A percentile compares a stretch with the other conserved stretches of the same genome.
These are phyloP conservation scores for Pseudoscleropodium purum DNA, from an alignment of 225 moss, liverwort and hornwort species.

Conservation along the genomic window DNA sequence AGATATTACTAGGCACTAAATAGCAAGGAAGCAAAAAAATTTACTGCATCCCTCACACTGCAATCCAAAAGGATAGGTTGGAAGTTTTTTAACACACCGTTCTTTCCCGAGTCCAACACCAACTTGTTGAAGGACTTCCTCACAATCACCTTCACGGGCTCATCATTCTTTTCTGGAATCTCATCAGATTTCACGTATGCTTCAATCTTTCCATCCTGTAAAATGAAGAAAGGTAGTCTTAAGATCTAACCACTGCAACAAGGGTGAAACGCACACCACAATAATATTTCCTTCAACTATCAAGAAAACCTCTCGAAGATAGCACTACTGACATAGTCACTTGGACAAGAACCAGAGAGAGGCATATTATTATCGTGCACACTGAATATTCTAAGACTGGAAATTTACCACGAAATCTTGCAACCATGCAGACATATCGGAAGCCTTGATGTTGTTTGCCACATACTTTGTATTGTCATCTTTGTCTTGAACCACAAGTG, in stretches of 20 bases:
- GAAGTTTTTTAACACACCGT: constrained; percentile 31
- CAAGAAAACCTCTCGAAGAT: neutral
- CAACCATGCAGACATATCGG: constrained; percentile 57
- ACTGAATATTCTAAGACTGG: neutral
- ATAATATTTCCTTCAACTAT: neutral
- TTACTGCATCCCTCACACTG: neutral
- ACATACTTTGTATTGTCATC: constrained; percentile 44
- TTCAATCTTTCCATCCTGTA: constrained; percentile 73
- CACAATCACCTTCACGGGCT: constrained; percentile 83
- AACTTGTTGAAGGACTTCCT: constrained; percentile 52
- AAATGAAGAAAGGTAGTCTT: neutral
- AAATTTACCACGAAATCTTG: constrained; percentile 50
- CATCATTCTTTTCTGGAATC: constrained; percentile 73
- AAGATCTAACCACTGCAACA: neutral
- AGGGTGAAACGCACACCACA: neutral
- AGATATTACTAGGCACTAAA: neutral
- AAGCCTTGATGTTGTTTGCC: constrained; percentile 30
- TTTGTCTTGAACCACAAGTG: constrained; percentile 66
- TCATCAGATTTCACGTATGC: constrained; percentile 73
- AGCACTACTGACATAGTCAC: neutral
- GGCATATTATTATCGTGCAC: neutral
- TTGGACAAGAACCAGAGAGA: neutral
- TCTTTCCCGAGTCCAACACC: constrained; percentile 63
- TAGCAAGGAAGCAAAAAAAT: neutral
- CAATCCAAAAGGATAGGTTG: neutral